These are phyloP conservation scores for Pichia cephalocereana DNA, from an alignment of 805 yeast species.

Conservation along the genomic window DNA sequence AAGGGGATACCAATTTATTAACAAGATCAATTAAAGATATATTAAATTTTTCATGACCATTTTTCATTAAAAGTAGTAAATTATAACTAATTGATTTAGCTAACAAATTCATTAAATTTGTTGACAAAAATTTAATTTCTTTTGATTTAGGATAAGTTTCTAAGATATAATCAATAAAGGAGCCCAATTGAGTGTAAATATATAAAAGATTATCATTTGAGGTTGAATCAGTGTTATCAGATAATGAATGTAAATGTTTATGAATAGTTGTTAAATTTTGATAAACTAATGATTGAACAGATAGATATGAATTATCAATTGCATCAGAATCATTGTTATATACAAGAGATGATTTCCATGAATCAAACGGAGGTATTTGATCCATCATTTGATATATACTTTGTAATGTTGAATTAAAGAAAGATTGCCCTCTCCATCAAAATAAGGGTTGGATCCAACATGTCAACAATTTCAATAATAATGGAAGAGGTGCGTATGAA, in stretches of 20 bases:
- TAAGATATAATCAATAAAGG: conserved; percentile 15
- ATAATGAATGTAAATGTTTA: background rate
- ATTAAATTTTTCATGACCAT: conserved; percentile 26
- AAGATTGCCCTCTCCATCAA: too few relatives aligned
- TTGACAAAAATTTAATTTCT: conserved; percentile 19
- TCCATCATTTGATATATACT: too few relatives aligned
- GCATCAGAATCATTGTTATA: conserved; percentile 4
- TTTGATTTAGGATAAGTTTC: conserved; percentile 14
- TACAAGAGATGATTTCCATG: conserved; percentile 2
- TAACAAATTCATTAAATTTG: conserved; percentile 17
- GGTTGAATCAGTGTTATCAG: background rate
- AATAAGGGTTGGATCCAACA: too few relatives aligned
- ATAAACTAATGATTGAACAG: background rate
- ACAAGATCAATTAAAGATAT: conserved; percentile 23
- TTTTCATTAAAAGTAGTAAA: conserved; percentile 21
- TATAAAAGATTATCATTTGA: conserved; percentile 17
- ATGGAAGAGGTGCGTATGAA: too few relatives aligned
- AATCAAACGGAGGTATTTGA: background rate
- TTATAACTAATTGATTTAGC: conserved; percentile 16
- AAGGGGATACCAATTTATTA: conserved; percentile 16
- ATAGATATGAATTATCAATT: background rate
- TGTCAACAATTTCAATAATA: too few relatives aligned
- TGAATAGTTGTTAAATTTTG: conserved; percentile 2
- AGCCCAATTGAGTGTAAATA: conserved; percentile 17
- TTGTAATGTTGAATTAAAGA: too few relatives aligned